Percentiles rank a stretch among this genome's conserved stretches.
Evolutionary conservation across 2,329 filamentous ascomycete genomes (phyloP).

Genomic region (Colletotrichum sp.): DNA sequence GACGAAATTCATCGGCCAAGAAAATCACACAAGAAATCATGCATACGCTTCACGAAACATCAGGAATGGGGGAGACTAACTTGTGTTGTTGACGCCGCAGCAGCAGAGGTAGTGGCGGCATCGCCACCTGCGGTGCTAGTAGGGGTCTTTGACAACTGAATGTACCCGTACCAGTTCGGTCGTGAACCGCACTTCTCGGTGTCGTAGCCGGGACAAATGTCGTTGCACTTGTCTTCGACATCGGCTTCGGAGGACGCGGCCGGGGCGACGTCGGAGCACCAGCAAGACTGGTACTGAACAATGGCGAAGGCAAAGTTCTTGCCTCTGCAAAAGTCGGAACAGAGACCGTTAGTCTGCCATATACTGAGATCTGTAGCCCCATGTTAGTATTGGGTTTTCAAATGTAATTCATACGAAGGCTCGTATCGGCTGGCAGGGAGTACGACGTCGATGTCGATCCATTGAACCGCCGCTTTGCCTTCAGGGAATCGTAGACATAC

Average conservation of each 20-base stretch:
- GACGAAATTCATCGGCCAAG: slow-evolving; percentile 4
- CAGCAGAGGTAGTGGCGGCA: slow-evolving; percentile 21
- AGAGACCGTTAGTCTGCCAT: slow-evolving; percentile 75
- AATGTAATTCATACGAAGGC: not conserved
- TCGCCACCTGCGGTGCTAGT: slow-evolving; percentile 55
- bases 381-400: not conserved
- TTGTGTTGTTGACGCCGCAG: slow-evolving; percentile 24
- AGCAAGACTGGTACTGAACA: slow-evolving; percentile 69
- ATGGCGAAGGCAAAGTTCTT: slow-evolving; percentile 69
- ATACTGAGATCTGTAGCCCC: slow-evolving; percentile 51
- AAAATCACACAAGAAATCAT: slow-evolving; percentile 14
- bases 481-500: slow-evolving; percentile 28
- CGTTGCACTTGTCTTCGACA: slow-evolving; percentile 54
- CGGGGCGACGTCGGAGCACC: slow-evolving; percentile 76
- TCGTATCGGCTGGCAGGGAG: not conserved
- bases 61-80: slow-evolving; percentile 8
- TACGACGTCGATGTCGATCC: not conserved
- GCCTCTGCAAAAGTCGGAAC: slow-evolving; percentile 61
- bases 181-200: slow-evolving; percentile 67
- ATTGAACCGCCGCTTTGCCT: not conserved
- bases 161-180: slow-evolving; percentile 65
- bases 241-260: slow-evolving; percentile 37
- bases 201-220: slow-evolving; percentile 69
- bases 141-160: slow-evolving; percentile 57
- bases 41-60: not conserved